Base-by-base conservation (phyloP, 2,329 filamentous ascomycete species). In the Aspergillus uvarum region DNA sequence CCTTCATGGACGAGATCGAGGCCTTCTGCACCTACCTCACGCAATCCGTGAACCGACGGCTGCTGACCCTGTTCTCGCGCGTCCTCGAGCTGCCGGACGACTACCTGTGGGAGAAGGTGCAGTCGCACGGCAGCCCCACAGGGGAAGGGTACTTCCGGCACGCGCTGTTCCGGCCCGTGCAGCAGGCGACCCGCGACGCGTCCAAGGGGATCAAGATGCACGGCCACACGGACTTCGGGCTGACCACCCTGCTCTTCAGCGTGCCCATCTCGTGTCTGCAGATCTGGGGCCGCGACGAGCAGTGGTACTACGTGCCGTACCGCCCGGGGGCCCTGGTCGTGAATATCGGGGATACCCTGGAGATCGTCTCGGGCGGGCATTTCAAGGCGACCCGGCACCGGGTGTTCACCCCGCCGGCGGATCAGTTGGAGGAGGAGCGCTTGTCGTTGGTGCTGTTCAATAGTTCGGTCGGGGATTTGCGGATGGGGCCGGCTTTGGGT, bases 1-100 rank as follows among this genome's bases (percentile, higher is more conserved):
- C 80, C 0, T 81, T 81, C 61, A 81, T 82, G 79, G 80, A 82
- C 60, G 80, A 82, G 62, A 80, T 82, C 53, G 75, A 75, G 54
- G 70, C 73, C 0, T 81, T 81, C 66, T 74, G 74, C 71, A 75
- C 78, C 67, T 82, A 82, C 63, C 68, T 82, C n/a, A 81, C 78
- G 14, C 72, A 78, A 49, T 81, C 78, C 0, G 79, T 82, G 19
- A 82, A 81, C 66, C 73, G 78, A 4, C 71, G 80, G 2, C 71
- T 78, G 3, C 64, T 78, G 10, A 74, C 65, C 3, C 72, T 81
- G 11, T 74, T 81, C 47, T 80, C 78, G 1, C 74, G 76, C 12
- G 78, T 80, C 1, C 70, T 81, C 2, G 79, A 81, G 62, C 68
- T 81, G 22, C 76, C 78, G 0, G 77, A 79, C 47, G 73, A 79